Base-by-base conservation (phyloP, 805 yeast genomes). In the Schwanniomyces pseudopolymorphus region DNA sequence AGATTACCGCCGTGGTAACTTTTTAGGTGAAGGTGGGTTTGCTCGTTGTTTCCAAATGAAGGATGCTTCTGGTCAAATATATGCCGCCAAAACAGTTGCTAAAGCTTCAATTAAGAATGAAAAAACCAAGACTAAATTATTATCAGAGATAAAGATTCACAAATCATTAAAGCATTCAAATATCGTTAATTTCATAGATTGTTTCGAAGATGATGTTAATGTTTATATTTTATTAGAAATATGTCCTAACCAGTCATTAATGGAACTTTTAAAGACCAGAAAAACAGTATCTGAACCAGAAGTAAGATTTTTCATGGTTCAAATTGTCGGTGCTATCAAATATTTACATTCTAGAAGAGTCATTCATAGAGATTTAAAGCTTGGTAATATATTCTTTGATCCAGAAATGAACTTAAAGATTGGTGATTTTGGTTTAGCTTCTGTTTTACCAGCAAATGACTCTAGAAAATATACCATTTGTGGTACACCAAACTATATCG, bases 371-470 rank as follows among this genome's bases (percentile, higher is more conserved):
- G 99, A 94, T 67, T 78, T 94, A 64, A 94, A 94, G 70, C 80
- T 95, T 47, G 99, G 99, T 24, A 94, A 94, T 66, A 89, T 94
- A 53, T 92, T 94, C 67, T 85, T 94, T 56, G 99, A 94, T 64
- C 87, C 89, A 8, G 79, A 88, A 40, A 94, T 92, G 96, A 89
- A 90, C 66, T 78, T 92, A 60, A 94, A 94, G 65, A 87, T 94
- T 51, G 99, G 99, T 53, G 99, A 94, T 67, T 94, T 94, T 70
- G 99, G 99, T 26, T 78, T 94, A 49, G 99, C 99, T n/a, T 90
- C 97, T 0, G 86, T 89, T n/a, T 77, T 94, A 51, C 87, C 86
- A 37, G 74, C 81, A 19, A 58, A 59, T 37, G 78, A 78, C 47
- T 88, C 88, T 42, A 83, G 92, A 54, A 89, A 92, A 60, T 87